These are phyloP conservation scores for Austroboletus novae-zelandiae DNA, from an alignment of 1,284 basidiomycete genomes.

Conservation along the genomic window DNA sequence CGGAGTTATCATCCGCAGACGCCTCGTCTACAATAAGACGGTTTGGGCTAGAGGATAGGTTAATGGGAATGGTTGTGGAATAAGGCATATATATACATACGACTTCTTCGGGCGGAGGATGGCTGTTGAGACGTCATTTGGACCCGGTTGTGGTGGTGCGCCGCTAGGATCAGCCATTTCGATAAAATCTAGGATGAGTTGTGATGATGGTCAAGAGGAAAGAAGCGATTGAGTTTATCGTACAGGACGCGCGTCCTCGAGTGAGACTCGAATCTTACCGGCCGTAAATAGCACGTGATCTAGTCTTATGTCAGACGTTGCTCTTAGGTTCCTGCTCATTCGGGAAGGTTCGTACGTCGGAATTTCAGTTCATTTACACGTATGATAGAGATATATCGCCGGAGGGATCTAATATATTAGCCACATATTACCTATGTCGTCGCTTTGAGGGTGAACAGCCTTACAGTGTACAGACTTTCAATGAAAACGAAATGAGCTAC, in stretches of 20 bases:
- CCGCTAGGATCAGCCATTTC: slow-evolving; percentile 77
- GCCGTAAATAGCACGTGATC: slow-evolving; percentile 23
- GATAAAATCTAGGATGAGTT: slow-evolving; percentile 2
- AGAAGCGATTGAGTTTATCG: slow-evolving; percentile 9
- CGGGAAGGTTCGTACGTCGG: too few species aligned
- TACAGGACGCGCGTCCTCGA: slow-evolving; percentile 45
- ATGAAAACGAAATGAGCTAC: too few species aligned
- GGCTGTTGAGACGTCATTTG: slow-evolving; percentile 87
- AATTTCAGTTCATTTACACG: too few species aligned
- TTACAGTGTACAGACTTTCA: too few species aligned
- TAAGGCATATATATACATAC: slow-evolving; percentile 50
- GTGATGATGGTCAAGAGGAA: slow-evolving; percentile 20
- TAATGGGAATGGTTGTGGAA: slow-evolving; percentile 7
- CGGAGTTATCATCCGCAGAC: slow-evolving; percentile 89
- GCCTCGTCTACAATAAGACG: slow-evolving; percentile 94
- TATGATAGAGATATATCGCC: too few species aligned
- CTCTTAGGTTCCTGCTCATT: too few species aligned
- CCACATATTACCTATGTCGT: too few species aligned
- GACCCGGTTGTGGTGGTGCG: slow-evolving; percentile 69
- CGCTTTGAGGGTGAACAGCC: too few species aligned
- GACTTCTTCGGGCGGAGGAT: slow-evolving; percentile 95
- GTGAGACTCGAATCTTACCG: slow-evolving; percentile 11
- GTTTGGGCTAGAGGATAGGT: slow-evolving; percentile 67
- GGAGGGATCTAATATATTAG: too few species aligned
- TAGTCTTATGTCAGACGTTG: too few species aligned